Conservation (phyloP, 208 protist species). For the Leishmania aethiopica region DNA sequence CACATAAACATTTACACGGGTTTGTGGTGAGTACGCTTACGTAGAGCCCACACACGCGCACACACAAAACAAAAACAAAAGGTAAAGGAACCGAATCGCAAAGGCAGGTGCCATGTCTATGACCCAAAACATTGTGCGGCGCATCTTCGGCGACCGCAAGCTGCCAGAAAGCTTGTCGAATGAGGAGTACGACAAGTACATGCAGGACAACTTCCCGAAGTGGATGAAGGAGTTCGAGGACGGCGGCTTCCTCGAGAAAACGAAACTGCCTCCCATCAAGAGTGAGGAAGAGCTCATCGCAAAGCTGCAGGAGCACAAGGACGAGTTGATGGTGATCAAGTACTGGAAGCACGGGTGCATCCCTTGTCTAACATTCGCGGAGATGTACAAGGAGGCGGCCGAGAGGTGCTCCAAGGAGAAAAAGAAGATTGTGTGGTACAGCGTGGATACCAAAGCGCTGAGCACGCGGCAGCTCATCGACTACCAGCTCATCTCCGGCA, state of each 20-base stretch:
- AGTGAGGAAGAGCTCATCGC: conserved; percentile 85
- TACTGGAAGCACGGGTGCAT: conserved; percentile 94
- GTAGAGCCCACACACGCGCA: neutral
- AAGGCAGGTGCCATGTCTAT: conserved; percentile 49
- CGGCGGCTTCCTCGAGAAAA: conserved; percentile 86
- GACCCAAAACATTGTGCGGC: conserved; percentile 83
- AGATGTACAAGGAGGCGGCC: conserved; percentile 91
- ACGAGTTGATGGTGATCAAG: conserved; percentile 92
- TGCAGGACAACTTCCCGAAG: conserved; percentile 85
- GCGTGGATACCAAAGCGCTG: conserved; percentile 84
- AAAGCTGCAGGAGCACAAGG: conserved; percentile 87
- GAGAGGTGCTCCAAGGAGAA: conserved; percentile 58
- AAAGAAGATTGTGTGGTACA: conserved; percentile 86
- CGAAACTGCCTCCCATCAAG: conserved; percentile 80
- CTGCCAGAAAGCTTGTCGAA: conserved; percentile 68
- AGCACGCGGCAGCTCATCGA: conserved; percentile 71
- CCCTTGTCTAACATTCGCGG: conserved; percentile 87
- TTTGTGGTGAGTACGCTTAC: neutral
- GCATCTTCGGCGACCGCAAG: conserved; percentile 87
- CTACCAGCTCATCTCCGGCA: conserved; percentile 90
- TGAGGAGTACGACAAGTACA: conserved; percentile 87
- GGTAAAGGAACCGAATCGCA: neutral
- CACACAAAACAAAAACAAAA: conserved; percentile 8
- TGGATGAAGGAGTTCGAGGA: conserved; percentile 92
- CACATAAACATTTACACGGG: neutral